These are phyloP conservation scores for Penicillium expansum DNA, from an alignment of 2,329 filamentous ascomycete genomes.

Conservation along the genomic window DNA sequence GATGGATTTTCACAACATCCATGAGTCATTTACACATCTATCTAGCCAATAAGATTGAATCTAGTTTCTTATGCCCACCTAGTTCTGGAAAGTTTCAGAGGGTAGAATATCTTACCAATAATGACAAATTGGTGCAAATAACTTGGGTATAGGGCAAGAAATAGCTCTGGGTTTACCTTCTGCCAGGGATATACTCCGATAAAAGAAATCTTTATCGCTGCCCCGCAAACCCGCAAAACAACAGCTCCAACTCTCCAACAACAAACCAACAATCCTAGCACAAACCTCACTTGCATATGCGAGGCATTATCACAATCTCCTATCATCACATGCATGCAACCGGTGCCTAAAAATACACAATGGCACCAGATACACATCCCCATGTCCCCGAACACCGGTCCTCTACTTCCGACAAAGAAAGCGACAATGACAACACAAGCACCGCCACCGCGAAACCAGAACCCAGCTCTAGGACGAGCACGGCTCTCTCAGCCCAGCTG, in stretches of 20 bases:
- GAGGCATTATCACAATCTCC: neutral
- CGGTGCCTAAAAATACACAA: neutral
- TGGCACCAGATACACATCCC: neutral
- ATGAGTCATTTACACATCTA: no score
- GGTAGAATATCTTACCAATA: no score
- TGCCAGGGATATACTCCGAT: no score
- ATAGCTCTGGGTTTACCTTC: no score
- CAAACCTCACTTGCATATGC: neutral
- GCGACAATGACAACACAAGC: constrained; percentile 2
- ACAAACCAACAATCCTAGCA: neutral
- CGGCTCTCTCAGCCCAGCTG: constrained; percentile 31
- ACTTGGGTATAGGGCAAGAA: no score
- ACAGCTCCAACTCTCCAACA: neutral
- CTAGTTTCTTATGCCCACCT: no score
- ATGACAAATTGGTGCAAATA: no score
- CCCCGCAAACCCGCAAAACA: neutral
- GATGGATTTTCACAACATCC: no score
- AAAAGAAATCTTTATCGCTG: neutral
- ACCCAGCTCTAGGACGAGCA: constrained; percentile 11
- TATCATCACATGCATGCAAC: neutral
- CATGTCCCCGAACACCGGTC: neutral
- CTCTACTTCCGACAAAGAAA: neutral
- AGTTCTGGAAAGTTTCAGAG: no score
- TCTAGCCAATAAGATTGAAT: no score
- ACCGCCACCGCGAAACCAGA: neutral